Evolutionary conservation across 106 monocot genomes (phyloP), one percentile per base, ranked within the genome.

Genomic region (Phalaenopsis equestris): DNA sequence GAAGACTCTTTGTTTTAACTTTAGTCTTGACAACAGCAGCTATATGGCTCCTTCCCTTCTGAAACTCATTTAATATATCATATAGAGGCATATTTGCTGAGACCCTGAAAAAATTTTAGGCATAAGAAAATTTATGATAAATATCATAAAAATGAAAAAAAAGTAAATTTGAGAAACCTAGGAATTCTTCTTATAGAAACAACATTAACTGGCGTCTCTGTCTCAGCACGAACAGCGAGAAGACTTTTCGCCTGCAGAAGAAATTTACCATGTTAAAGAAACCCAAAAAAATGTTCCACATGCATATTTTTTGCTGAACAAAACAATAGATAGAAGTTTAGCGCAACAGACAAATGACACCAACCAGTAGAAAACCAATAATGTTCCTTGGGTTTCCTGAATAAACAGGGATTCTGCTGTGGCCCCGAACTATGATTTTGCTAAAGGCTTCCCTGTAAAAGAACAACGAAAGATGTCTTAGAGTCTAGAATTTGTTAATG

Each of bases 31-130:
- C 93, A n/a, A 99, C 99, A 80, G 93, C 99, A 67, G 99, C 99
- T 95, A 99, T 99, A 86, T 99, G 99, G 83, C 99, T 99, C 83
- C 99, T 93, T 58, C 99, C 99, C 57, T 99, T 99, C 86, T 99
- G 99, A 85, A 99, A 99, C 76, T 99, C 99, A 87, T 99, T 99
- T 78, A 99, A 84, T 73, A 99, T 99, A 79, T 99, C 99, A 81
- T 99, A 99, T 23, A 99, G 72, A 81, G 99, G 99, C 99, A 99
- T 95, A 72, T 99, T 90, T 76, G 95, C 89, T 38, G 99, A 95
- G 80, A 99, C 99, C 88, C 99, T 99, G 88, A 57, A 42, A 79
- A 78, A 46, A 79, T 82, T 30, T 12, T 58, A 75, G 38, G 67
- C 15, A 81, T 84, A 12, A 87, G 79, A 6, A 82, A 11, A 74